Percentiles rank a stretch among this genome's conserved stretches.
These are phyloP conservation scores for Paraglomus occultum DNA, from an alignment of 192 early-diverging fungal species.

Conservation along the genomic window DNA sequence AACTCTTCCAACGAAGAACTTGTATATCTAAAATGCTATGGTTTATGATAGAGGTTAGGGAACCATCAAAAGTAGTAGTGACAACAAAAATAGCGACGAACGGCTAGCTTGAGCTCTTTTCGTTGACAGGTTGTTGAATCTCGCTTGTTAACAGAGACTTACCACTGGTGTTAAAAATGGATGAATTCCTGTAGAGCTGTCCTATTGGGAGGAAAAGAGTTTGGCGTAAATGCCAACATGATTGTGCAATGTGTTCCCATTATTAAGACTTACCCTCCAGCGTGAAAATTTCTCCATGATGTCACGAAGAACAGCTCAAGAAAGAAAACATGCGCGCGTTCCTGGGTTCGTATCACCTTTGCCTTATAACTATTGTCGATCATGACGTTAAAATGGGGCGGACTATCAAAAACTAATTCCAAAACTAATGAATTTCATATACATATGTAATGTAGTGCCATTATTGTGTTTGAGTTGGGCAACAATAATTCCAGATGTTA, in stretches of 20 bases:
- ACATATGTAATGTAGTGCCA: no score
- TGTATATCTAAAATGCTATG: no score
- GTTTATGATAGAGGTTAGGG: not conserved
- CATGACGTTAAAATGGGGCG: no score
- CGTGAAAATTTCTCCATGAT: slow-evolving; percentile 89
- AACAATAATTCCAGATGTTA: no score
- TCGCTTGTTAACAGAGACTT: slow-evolving; percentile 26
- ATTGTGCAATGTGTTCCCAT: not conserved
- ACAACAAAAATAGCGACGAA: not conserved
- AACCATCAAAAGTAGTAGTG: not conserved
- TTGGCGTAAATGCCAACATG: not conserved
- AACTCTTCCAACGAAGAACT: no score
- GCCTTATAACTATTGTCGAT: no score
- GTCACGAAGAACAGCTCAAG: not conserved
- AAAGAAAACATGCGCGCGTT: not conserved
- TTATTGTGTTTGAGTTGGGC: no score
- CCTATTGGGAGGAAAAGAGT: slow-evolving; percentile 36
- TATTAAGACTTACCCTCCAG: slow-evolving; percentile 65
- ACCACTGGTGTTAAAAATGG: slow-evolving; percentile 80
- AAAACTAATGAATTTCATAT: no score
- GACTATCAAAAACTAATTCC: no score
- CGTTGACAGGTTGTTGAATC: not conserved
- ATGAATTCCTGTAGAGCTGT: slow-evolving; percentile 85
- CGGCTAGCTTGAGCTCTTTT: not conserved
- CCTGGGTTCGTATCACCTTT: no score